Evolutionary conservation across 129 eudicot species (phyloP).

Genomic region (Pseudognaphalium luteoalbum): DNA sequence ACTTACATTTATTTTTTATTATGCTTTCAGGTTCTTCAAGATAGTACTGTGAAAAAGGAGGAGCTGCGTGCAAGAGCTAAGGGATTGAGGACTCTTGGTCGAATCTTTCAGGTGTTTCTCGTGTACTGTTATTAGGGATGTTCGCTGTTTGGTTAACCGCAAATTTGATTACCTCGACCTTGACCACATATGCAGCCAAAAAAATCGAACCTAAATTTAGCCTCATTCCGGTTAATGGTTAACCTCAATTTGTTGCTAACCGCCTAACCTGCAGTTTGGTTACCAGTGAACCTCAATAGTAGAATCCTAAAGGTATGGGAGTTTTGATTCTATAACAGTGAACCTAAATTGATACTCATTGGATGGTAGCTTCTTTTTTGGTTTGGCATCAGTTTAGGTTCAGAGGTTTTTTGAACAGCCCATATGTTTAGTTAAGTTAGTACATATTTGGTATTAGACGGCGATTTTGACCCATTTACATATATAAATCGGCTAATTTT

Average conservation of each 20-base stretch:
- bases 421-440: background rate
- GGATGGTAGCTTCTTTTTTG: background rate
- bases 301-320: background rate
- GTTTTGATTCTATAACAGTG: background rate
- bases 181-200: background rate
- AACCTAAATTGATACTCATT: background rate
- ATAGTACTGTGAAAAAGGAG: constrained; percentile 68
- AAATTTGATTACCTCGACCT: background rate
- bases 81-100: constrained; percentile 86
- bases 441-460: background rate
- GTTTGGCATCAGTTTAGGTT: background rate
- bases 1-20: constrained; percentile 10
- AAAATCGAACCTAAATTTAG: background rate
- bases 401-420: background rate
- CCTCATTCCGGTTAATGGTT: background rate
- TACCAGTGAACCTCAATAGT: background rate
- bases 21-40: constrained; percentile 76
- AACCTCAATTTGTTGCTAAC: background rate
- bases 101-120: constrained; percentile 76
- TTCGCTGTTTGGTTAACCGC: background rate
- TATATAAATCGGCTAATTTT: background rate
- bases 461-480: background rate
- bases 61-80: constrained; percentile 92
- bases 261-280: background rate
- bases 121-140: background rate